These are phyloP conservation scores for Protea cynaroides DNA, from an alignment of 164 flowering plant genomes.

Conservation along the genomic window DNA sequence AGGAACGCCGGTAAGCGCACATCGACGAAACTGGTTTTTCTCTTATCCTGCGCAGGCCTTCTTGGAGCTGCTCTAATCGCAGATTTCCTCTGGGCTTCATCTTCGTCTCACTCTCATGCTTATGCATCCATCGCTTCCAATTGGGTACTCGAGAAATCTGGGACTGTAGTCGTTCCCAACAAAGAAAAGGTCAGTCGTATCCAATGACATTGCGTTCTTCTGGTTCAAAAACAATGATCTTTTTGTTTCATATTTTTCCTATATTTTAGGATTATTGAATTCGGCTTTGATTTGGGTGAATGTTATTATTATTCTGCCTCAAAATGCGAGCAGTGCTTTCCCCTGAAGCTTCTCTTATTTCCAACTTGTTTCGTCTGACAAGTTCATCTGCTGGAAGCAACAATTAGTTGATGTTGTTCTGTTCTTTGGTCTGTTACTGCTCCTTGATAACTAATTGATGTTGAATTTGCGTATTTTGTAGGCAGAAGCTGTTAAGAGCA, in stretches of 20 bases:
- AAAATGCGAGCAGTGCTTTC: background rate
- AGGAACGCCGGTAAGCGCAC: conserved; percentile 21
- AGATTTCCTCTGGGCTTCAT: conserved; percentile 51
- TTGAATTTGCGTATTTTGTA: background rate
- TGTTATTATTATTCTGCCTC: background rate
- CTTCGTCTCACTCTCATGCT: conserved; percentile 26
- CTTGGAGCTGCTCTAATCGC: conserved; percentile 34
- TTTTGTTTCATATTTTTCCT: too few species aligned
- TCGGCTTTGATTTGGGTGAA: background rate
- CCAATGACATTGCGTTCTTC: background rate
- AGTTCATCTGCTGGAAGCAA: too few species aligned
- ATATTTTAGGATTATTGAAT: background rate
- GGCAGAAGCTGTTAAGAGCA: conserved; percentile 14
- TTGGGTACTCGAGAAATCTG: conserved; percentile 17
- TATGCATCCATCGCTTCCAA: conserved; percentile 16
- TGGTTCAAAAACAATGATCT: background rate
- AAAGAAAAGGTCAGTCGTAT: conserved; percentile 10
- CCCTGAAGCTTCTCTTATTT: too few species aligned
- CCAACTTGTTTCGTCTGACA: too few species aligned
- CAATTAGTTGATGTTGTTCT: too few species aligned
- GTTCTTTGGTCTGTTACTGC: too few species aligned
- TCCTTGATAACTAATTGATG: too few species aligned
- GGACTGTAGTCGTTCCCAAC: conserved; percentile 5
- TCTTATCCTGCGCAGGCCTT: conserved; percentile 24
- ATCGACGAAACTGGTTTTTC: conserved; percentile 13